Evolutionary conservation across 2,329 filamentous ascomycete species (phyloP).

Genomic region (Ilyonectria mors-panacis): DNA sequence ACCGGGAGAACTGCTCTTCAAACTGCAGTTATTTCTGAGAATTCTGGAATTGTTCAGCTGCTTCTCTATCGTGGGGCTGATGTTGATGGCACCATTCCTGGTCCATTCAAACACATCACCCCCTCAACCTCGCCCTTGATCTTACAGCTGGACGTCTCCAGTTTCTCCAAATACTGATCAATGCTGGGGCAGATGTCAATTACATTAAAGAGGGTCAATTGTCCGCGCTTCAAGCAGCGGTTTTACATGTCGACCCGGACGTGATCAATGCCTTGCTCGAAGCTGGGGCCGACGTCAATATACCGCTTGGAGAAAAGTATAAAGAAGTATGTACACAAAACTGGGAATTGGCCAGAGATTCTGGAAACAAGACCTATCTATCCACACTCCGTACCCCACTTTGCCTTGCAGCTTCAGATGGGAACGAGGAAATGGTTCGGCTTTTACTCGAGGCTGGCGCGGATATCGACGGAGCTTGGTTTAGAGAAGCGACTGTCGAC

Average conservation of each 20-base stretch:
- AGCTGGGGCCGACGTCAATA: neutral
- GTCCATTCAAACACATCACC: neutral
- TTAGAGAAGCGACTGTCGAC: fast-evolving
- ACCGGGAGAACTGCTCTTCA: neutral
- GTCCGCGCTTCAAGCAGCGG: neutral
- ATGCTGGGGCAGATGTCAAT: neutral
- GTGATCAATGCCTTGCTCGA: neutral
- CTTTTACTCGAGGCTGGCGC: neutral
- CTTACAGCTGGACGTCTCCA: fast-evolving
- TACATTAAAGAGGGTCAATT: fast-evolving
- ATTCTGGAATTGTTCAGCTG: neutral
- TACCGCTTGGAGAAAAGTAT: neutral
- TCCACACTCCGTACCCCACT: too few relatives aligned
- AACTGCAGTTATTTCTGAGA: neutral
- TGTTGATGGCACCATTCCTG: neutral
- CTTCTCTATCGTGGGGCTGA: neutral
- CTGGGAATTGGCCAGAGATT: too few relatives aligned
- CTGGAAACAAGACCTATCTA: too few relatives aligned
- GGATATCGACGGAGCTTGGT: neutral
- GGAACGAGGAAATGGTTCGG: neutral
- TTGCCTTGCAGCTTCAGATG: neutral
- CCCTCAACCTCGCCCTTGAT: neutral
- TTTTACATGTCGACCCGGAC: fast-evolving
- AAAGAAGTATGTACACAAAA: neutral
- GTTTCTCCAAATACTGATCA: neutral